Evolutionary conservation across 164 flowering plant genomes (phyloP).

Genomic region (Magnolia sinica): DNA sequence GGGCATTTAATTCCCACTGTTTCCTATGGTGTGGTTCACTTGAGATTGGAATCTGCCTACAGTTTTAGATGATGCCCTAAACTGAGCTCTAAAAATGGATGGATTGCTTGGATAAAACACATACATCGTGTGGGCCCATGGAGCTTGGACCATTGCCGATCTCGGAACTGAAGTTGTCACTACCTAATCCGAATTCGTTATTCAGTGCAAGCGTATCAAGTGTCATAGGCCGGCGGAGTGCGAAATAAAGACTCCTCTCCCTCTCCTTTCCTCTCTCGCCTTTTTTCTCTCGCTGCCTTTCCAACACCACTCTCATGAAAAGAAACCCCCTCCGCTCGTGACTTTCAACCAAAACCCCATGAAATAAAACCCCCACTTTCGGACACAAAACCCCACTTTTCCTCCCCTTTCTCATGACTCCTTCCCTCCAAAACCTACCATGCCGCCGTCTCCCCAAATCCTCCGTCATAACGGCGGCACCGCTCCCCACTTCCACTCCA

Average conservation of each 20-base stretch:
- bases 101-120: too few species aligned
- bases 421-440: not conserved
- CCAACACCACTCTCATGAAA: constrained; percentile 12
- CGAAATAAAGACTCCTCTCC: not conserved
- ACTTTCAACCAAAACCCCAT: constrained; percentile 18
- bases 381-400: not conserved
- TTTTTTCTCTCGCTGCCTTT: not conserved
- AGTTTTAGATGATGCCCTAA: too few species aligned
- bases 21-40: too few species aligned
- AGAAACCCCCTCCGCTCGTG: constrained; percentile 37
- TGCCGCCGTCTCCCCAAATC: constrained; percentile 53
- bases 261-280: not conserved
- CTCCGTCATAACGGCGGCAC: constrained; percentile 51
- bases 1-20: too few species aligned
- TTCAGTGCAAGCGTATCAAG: too few species aligned
- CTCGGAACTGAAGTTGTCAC: too few species aligned
- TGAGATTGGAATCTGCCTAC: too few species aligned
- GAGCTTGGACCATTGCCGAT: too few species aligned
- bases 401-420: constrained; percentile 28
- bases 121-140: too few species aligned
- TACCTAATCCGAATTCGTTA: too few species aligned
- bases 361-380: not conserved
- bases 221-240: too few species aligned
- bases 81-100: too few species aligned
- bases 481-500: constrained; percentile 57